A percentile compares a stretch with the other conserved stretches of the same genome.
Conservation (phyloP, 2,329 filamentous ascomycete genomes). For the Fusarium sp. region DNA sequence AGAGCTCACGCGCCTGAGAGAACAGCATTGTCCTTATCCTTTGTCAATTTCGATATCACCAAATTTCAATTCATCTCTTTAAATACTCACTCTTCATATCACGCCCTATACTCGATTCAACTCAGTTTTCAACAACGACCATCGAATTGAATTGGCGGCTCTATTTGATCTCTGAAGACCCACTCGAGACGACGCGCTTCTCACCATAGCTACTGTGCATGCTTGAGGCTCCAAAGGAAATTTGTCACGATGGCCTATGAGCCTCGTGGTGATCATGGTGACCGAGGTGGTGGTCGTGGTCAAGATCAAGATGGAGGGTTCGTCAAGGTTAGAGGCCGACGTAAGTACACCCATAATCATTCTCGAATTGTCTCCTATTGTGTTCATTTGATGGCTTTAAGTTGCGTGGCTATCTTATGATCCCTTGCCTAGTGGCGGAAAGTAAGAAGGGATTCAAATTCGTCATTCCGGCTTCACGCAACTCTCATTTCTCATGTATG, state of each 20-base stretch:
- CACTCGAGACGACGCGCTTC: constrained; percentile 41
- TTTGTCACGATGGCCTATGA: constrained; percentile 66
- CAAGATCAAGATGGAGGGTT: constrained; percentile 61
- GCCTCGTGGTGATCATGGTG: constrained; percentile 65
- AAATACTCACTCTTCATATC: background rate
- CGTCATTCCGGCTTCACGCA: background rate
- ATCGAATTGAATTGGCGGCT: constrained; percentile 8
- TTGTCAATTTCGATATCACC: constrained; percentile 11
- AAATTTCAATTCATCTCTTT: background rate
- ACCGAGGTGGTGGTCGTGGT: constrained; percentile 55
- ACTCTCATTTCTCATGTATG: background rate
- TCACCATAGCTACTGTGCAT: constrained; percentile 43
- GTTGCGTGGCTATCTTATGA: constrained; percentile 1
- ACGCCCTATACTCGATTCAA: background rate
- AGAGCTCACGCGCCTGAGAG: constrained; percentile 36
- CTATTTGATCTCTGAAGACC: constrained; percentile 22
- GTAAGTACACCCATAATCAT: constrained; percentile 57
- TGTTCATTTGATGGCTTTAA: background rate
- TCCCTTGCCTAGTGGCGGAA: constrained; percentile 33
- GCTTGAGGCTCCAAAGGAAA: constrained; percentile 40
- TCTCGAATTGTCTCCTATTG: constrained; percentile 6
- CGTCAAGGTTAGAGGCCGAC: constrained; percentile 65
- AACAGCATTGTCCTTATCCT: constrained; percentile 31
- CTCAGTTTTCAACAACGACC: background rate
- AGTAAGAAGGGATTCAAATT: background rate